Conservation (phyloP, 768 basidiomycete genomes). For the Phaffia australis region DNA sequence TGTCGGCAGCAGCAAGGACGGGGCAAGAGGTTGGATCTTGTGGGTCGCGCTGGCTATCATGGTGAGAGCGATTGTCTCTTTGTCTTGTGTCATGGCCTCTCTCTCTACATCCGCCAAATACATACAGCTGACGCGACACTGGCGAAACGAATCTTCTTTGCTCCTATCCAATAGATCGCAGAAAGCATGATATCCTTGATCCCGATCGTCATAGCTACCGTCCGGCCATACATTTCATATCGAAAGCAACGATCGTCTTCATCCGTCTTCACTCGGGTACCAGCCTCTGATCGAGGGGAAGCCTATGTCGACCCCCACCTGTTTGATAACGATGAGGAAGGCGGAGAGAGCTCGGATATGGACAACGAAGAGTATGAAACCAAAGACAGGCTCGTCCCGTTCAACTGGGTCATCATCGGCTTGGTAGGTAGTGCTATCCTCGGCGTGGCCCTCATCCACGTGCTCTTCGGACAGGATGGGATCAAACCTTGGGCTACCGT, state of each 20-base stretch:
- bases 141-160: background rate
- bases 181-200: conserved; percentile 78
- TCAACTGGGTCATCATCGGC: conserved; percentile 63
- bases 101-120: background rate
- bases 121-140: background rate
- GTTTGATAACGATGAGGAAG: conserved; percentile 13
- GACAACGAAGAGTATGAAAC: conserved; percentile 51
- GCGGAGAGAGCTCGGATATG: conserved; percentile 28
- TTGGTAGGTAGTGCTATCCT: conserved; percentile 50
- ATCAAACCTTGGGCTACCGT: conserved; percentile 93
- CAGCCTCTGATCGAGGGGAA: conserved; percentile 26
- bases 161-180: conserved; percentile 43
- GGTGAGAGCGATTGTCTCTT: conserved; percentile 33
- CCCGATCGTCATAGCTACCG: conserved; percentile 51
- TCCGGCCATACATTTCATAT: conserved; percentile 30
- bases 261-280: conserved; percentile 25
- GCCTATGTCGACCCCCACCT: conserved; percentile 31
- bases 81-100: background rate
- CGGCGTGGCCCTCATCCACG: conserved; percentile 73
- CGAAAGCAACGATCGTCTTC: conserved; percentile 28
- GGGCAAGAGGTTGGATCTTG: conserved; percentile 86
- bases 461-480: conserved; percentile 78
- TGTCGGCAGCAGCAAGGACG: conserved; percentile 72
- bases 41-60: conserved; percentile 93
- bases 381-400: conserved; percentile 68